Conservation (phyloP, 331 rosid genomes). For the Spiraea crenata region DNA sequence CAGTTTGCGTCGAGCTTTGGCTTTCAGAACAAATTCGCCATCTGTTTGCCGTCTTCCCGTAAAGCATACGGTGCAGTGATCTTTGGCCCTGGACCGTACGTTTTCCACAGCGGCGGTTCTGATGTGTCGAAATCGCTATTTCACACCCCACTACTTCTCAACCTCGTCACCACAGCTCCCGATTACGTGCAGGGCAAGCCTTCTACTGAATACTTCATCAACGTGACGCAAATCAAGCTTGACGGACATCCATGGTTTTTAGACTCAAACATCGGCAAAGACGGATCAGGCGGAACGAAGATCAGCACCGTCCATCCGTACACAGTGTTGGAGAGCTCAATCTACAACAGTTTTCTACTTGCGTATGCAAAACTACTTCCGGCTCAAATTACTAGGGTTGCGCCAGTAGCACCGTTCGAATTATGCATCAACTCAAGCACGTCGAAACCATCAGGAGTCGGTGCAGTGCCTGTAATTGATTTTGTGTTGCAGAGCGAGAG, state of each 20-base stretch:
- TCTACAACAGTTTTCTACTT: constrained; percentile 22
- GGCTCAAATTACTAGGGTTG: constrained; percentile 28
- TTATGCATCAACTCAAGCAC: constrained; percentile 30
- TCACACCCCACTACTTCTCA: constrained; percentile 36
- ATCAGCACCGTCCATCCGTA: constrained; percentile 50
- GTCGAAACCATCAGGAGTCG: not conserved
- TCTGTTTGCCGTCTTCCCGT: constrained; percentile 36
- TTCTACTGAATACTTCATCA: constrained; percentile 28
- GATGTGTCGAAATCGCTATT: constrained; percentile 36
- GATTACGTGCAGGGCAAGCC: not conserved
- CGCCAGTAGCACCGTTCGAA: constrained; percentile 32
- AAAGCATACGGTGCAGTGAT: constrained; percentile 31
- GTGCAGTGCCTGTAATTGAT: constrained; percentile 37
- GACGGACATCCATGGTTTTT: constrained; percentile 33
- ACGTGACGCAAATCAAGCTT: constrained; percentile 41
- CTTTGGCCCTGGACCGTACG: constrained; percentile 8
- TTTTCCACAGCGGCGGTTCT: not conserved
- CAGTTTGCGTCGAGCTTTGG: constrained; percentile 43
- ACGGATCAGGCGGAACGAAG: constrained; percentile 23
- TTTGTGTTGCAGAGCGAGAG: constrained; percentile 48
- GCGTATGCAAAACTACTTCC: constrained; percentile 26
- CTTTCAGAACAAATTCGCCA: constrained; percentile 31
- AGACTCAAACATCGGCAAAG: constrained; percentile 4
- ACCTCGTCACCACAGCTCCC: not conserved
- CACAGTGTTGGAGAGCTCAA: constrained; percentile 42